These are phyloP conservation scores for Limonium bicolor DNA, from an alignment of 148 eudicot genomes.

Conservation along the genomic window DNA sequence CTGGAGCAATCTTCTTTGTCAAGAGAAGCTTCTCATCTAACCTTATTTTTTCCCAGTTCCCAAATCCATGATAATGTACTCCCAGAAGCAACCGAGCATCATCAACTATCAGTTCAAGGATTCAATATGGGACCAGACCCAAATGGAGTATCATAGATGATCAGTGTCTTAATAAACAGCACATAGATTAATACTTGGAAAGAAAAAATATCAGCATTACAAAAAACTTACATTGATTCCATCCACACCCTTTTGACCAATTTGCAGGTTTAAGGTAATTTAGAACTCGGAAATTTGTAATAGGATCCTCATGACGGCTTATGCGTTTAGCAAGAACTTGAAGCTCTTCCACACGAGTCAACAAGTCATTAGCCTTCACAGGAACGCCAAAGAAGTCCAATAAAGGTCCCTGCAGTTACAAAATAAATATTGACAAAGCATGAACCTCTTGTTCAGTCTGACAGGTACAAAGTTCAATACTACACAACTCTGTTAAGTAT, in stretches of 20 bases:
- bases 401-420: conserved; percentile 79
- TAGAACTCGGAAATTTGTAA: conserved; percentile 72
- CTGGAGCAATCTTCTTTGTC: conserved; percentile 93
- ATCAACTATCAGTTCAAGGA: conserved; percentile 90
- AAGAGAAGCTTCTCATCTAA: conserved; percentile 84
- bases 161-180: too few species aligned
- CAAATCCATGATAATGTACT: conserved; percentile 89
- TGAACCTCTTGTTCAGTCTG: too few species aligned
- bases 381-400: conserved; percentile 96
- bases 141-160: too few species aligned
- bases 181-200: not conserved
- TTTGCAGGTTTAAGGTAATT: conserved; percentile 87
- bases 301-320: conserved; percentile 56
- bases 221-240: conserved; percentile 81
- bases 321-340: conserved; percentile 83
- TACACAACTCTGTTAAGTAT: not conserved
- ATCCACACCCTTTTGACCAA: conserved; percentile 99
- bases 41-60: conserved; percentile 96
- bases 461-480: not conserved
- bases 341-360: conserved; percentile 83
- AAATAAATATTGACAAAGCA: not conserved
- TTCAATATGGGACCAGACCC: too few species aligned
- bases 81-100: conserved; percentile 94
- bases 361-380: conserved; percentile 85
- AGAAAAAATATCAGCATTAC: not conserved